A percentile compares a stretch with the other conserved stretches of the same genome.
Conservation (phyloP, 768 basidiomycete species). For the Leccinum olivaceopallidum region DNA sequence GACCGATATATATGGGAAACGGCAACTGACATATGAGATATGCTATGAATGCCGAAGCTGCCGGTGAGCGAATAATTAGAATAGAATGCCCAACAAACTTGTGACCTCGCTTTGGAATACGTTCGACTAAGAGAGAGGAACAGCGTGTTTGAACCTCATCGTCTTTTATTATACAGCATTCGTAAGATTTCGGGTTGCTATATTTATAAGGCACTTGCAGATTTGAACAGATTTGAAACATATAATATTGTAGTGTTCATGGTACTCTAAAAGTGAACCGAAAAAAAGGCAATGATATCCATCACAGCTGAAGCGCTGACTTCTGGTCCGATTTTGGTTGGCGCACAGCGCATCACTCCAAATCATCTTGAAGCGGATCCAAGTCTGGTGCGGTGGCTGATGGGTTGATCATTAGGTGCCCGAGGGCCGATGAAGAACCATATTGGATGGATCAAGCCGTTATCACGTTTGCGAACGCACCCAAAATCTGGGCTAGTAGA, state of each 20-base stretch:
- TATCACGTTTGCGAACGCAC: too few species aligned
- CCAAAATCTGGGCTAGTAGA: too few species aligned
- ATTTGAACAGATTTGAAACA: neutral
- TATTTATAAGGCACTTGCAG: neutral
- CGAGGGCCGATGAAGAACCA: neutral
- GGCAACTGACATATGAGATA: constrained; percentile 4
- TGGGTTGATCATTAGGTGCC: neutral
- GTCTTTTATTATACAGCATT: neutral
- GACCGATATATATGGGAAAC: constrained; percentile 26
- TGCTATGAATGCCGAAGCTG: neutral
- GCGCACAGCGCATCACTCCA: too few species aligned
- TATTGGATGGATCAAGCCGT: neutral
- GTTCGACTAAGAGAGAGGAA: neutral
- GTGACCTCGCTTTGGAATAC: neutral
- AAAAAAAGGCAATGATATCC: too few species aligned
- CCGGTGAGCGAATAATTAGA: neutral
- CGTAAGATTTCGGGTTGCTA: neutral
- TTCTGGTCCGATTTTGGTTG: too few species aligned
- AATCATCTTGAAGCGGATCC: too few species aligned
- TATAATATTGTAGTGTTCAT: too few species aligned
- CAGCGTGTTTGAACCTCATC: neutral
- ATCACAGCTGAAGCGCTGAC: too few species aligned
- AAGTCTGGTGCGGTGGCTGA: too few species aligned
- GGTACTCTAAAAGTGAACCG: too few species aligned
- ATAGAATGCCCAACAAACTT: neutral